phyloP scores from a whole-genome alignment of 78 protist genomes.

The Andalucia godoyi region DNA sequence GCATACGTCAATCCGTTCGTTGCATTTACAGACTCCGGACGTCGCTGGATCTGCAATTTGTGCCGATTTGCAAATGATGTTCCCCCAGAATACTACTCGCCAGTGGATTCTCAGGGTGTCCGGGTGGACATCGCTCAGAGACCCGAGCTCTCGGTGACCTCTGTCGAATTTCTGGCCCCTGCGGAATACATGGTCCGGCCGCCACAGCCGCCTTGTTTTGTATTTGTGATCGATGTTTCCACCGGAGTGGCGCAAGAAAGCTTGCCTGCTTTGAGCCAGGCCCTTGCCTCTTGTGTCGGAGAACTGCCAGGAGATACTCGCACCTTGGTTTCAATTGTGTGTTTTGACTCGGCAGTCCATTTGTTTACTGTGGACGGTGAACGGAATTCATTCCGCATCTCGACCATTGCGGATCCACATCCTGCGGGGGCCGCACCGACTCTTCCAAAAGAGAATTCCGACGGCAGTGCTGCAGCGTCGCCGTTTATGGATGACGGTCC shows the following conservation, averaged over 20 bases:
- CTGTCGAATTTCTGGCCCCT: constrained; percentile 50
- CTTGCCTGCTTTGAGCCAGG: too few relatives aligned
- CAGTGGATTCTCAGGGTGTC: constrained; percentile 33
- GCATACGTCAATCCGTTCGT: constrained; percentile 57
- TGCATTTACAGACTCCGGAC: constrained; percentile 46
- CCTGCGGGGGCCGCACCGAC: too few relatives aligned
- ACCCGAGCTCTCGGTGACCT: constrained; percentile 42
- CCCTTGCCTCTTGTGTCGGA: too few relatives aligned
- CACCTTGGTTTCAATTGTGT: constrained; percentile 16
- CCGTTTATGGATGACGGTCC: not conserved
- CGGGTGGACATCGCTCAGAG: constrained; percentile 40
- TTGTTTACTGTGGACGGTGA: not conserved
- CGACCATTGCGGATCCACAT: too few relatives aligned
- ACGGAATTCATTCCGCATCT: too few relatives aligned
- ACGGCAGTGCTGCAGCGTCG: not conserved
- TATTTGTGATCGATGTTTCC: constrained; percentile 53
- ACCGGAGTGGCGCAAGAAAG: constrained; percentile 10
- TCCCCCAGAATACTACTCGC: constrained; percentile 36
- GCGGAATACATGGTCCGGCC: constrained; percentile 39
- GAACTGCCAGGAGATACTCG: constrained; percentile 21
- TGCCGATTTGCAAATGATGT: constrained; percentile 2
- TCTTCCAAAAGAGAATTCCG: not conserved
- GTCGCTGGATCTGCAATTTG: constrained; percentile 31
- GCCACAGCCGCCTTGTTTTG: constrained; percentile 33
- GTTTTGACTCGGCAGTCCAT: constrained; percentile 18